Percentiles rank a stretch among this genome's conserved stretches.
These are phyloP conservation scores for Fusarium paranaense DNA, from an alignment of 2,329 filamentous ascomycete genomes.

Conservation along the genomic window DNA sequence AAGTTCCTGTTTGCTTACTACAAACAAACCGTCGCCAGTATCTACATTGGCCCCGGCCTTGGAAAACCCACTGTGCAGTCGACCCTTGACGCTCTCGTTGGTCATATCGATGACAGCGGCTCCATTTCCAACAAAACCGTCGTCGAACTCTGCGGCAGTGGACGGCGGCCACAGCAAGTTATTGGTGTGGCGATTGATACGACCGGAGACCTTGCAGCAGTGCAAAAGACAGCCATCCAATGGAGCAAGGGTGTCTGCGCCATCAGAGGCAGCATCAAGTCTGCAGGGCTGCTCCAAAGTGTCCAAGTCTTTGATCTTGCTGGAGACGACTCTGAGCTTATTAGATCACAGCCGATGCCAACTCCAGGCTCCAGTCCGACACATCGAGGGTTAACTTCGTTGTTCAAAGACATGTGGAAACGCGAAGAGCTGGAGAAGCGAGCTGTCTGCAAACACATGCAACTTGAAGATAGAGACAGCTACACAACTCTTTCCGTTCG, in stretches of 20 bases:
- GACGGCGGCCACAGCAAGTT: background rate
- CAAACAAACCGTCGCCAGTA: constrained; percentile 15
- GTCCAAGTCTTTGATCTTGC: background rate
- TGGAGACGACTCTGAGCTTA: background rate
- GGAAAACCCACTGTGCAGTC: constrained; percentile 14
- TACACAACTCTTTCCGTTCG: too few species aligned
- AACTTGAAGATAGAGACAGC: too few species aligned
- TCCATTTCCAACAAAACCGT: background rate
- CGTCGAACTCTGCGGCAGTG: background rate
- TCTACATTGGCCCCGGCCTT: constrained; percentile 25
- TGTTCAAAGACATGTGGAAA: background rate
- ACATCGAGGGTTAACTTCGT: background rate
- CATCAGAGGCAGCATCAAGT: background rate
- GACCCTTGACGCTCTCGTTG: background rate
- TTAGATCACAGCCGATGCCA: too few species aligned
- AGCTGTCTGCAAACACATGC: background rate
- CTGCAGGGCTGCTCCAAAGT: background rate
- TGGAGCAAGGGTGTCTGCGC: background rate
- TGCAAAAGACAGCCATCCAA: background rate
- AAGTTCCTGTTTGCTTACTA: constrained; percentile 32
- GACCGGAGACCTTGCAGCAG: background rate
- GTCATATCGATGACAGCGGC: background rate
- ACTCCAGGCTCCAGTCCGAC: too few species aligned
- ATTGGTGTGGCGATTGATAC: background rate
- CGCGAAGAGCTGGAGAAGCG: background rate